These are phyloP conservation scores for Aureobasidium vineae DNA, from an alignment of 2,329 filamentous ascomycete species.

Conservation along the genomic window DNA sequence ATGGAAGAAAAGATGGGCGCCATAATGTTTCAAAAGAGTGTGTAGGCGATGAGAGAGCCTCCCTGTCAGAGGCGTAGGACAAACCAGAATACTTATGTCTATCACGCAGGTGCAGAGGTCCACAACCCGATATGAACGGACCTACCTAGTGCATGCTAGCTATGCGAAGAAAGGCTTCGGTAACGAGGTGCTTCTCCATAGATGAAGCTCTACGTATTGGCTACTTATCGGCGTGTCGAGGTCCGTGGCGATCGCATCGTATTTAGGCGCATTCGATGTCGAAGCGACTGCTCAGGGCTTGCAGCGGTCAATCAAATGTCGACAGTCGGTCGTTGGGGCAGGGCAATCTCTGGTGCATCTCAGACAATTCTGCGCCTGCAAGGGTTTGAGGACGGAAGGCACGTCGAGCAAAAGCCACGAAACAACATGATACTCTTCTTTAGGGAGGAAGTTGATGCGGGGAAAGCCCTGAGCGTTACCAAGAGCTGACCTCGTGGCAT, in stretches of 20 bases:
- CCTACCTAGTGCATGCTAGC: neutral
- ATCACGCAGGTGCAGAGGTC: neutral
- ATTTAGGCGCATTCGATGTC: neutral
- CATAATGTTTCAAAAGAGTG: conserved; percentile 11
- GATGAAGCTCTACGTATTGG: neutral
- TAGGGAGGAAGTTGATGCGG: neutral
- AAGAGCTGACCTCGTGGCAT: neutral
- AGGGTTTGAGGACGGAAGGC: neutral
- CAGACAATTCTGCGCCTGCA: neutral
- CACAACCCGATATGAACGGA: neutral
- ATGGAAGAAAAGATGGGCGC: conserved; percentile 10
- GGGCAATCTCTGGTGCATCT: neutral
- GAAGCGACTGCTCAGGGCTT: neutral
- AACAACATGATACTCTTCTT: neutral
- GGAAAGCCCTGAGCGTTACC: neutral
- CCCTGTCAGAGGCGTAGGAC: neutral
- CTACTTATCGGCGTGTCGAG: neutral
- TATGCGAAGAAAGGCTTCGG: conserved; percentile 3
- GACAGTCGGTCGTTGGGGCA: neutral
- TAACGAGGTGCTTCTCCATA: neutral
- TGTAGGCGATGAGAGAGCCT: neutral
- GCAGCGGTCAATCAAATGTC: neutral
- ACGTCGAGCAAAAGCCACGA: neutral
- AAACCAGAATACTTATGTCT: conserved; percentile 12
- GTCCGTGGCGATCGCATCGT: conserved; percentile 4